These are phyloP conservation scores for Cyberlindnera petersonii DNA, from an alignment of 805 yeast species.

Conservation along the genomic window DNA sequence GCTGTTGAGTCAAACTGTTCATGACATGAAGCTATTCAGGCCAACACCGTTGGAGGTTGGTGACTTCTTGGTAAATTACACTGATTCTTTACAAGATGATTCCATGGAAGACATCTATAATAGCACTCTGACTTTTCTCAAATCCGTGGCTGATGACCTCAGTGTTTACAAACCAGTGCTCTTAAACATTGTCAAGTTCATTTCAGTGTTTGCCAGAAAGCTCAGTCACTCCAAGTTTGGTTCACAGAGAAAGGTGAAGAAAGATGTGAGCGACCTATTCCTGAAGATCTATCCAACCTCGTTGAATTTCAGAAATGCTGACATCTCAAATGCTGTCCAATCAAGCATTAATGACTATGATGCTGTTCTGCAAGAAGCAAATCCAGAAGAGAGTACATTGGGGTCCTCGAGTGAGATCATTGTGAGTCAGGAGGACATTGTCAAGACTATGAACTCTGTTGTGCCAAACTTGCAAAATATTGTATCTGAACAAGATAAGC, in stretches of 20 bases:
- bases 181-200: slow-evolving; percentile 50
- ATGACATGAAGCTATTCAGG: slow-evolving; percentile 10
- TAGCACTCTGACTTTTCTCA: slow-evolving; percentile 53
- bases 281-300: slow-evolving; percentile 33
- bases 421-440: slow-evolving; percentile 39
- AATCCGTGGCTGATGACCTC: slow-evolving; percentile 49
- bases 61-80: slow-evolving; percentile 48
- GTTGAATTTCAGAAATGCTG: slow-evolving; percentile 24
- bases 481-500: slow-evolving; percentile 58
- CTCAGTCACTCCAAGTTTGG: slow-evolving; percentile 57
- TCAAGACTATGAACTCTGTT: slow-evolving; percentile 38
- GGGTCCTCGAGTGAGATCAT: slow-evolving; percentile 12
- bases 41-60: slow-evolving; percentile 16
- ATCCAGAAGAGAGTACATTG: slow-evolving; percentile 18
- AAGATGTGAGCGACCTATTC: slow-evolving; percentile 49
- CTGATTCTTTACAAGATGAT: slow-evolving; percentile 65
- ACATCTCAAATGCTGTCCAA: slow-evolving; percentile 16
- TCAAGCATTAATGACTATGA: slow-evolving; percentile 9
- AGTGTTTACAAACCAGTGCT: slow-evolving; percentile 45
- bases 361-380: slow-evolving; percentile 6
- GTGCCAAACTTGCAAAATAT: slow-evolving; percentile 24
- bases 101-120: slow-evolving; percentile 77
- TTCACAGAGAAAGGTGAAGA: slow-evolving; percentile 52
- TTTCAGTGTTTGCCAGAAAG: slow-evolving; percentile 51
- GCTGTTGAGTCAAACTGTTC: slow-evolving; percentile 38